These are phyloP conservation scores for Oryza officinalis DNA, from an alignment of 176 grass and related monocot genomes.

Conservation along the genomic window DNA sequence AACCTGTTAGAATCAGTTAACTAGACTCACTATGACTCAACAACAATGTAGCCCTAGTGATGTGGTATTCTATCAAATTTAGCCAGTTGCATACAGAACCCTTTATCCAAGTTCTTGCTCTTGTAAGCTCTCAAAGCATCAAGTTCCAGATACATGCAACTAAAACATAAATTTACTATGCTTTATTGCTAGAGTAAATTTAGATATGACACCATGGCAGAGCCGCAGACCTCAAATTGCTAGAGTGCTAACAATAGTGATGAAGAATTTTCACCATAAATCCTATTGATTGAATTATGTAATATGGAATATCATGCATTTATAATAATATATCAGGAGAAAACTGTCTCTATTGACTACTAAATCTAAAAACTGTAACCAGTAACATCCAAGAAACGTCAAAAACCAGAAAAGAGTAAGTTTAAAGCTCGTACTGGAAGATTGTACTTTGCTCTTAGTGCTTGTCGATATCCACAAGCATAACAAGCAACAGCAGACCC, in stretches of 20 bases:
- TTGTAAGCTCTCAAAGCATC: neutral
- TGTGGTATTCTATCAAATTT: neutral
- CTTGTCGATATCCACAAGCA: slow-evolving; percentile 71
- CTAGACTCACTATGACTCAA: neutral
- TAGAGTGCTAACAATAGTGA: neutral
- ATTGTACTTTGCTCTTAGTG: slow-evolving; percentile 73
- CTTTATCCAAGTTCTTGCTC: neutral
- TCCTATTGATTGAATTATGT: neutral
- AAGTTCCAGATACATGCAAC: neutral
- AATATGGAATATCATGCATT: no score
- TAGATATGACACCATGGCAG: neutral
- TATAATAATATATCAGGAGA: neutral
- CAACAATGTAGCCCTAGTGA: neutral
- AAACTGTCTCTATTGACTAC: neutral
- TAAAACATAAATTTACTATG: neutral
- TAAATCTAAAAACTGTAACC: neutral
- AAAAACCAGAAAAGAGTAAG: slow-evolving; percentile 18
- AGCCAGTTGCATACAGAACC: neutral
- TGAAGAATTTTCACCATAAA: neutral
- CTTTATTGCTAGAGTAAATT: no score
- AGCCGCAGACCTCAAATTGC: neutral
- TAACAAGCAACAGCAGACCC: slow-evolving; percentile 89
- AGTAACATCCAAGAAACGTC: neutral
- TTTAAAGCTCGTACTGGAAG: slow-evolving; percentile 56
- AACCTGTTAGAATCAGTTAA: neutral